Evolutionary conservation across 1,139 yeast species (phyloP).

Genomic region (Taphrina pruni): DNA sequence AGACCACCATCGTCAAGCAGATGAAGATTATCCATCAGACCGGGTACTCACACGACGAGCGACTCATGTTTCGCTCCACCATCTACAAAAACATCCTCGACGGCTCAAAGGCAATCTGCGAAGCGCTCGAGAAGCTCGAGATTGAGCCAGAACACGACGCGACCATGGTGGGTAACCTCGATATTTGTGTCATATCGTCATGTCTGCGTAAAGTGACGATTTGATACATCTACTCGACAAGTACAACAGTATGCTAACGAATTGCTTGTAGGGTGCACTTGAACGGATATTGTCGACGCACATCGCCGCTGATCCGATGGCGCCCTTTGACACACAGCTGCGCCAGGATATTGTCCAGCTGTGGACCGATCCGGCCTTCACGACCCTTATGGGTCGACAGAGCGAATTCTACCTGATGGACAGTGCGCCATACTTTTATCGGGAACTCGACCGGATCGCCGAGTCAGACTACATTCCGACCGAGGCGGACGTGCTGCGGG

Average conservation of each 20-base stretch:
- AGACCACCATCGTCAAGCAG: slow-evolving; percentile 91
- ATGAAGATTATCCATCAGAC: slow-evolving; percentile 83
- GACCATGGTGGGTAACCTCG: slow-evolving; percentile 20
- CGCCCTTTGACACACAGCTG: slow-evolving; percentile 46
- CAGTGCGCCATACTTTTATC: slow-evolving; percentile 67
- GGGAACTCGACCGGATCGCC: slow-evolving; percentile 52
- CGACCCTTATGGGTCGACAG: slow-evolving; percentile 65
- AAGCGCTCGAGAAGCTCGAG: slow-evolving; percentile 39
- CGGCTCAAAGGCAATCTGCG: slow-evolving; percentile 72
- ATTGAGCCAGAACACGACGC: slow-evolving; percentile 15
- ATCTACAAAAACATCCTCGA: slow-evolving; percentile 94
- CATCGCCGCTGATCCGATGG: slow-evolving; percentile 45
- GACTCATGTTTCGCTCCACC: slow-evolving; percentile 79
- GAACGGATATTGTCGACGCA: slow-evolving; percentile 40
- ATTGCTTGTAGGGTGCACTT: slow-evolving; percentile 21
- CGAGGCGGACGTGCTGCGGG: slow-evolving; percentile 83
- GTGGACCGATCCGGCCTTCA: slow-evolving; percentile 67
- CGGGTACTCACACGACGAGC: slow-evolving; percentile 80
- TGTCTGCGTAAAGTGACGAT: background rate
- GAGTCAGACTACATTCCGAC: slow-evolving; percentile 70
- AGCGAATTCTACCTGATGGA: slow-evolving; percentile 85
- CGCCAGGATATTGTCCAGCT: slow-evolving; percentile 51
- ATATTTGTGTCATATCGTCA: slow-evolving; percentile 11
- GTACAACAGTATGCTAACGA: background rate
- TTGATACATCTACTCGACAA: background rate